Evolutionary conservation across 495 filamentous ascomycete species (phyloP).

Genomic region (Wilcoxina mikolae): DNA sequence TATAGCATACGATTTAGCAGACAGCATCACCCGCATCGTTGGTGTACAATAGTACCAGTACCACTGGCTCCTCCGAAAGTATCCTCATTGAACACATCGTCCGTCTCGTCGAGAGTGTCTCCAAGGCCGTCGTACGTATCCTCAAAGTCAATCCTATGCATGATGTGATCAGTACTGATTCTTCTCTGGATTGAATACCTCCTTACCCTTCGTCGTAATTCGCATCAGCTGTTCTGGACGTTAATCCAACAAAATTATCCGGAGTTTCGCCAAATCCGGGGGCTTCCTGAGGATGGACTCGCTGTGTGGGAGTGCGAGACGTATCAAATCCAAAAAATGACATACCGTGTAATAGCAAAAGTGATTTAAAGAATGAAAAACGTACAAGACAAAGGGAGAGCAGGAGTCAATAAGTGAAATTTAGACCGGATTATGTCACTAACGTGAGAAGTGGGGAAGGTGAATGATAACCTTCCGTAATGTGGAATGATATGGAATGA

Average conservation of each 20-base stretch:
- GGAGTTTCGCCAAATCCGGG: conserved; percentile 69
- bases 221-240: conserved; percentile 31
- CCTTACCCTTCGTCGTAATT: conserved; percentile 62
- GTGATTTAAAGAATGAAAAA: no score
- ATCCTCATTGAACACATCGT: conserved; percentile 93
- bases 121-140: conserved; percentile 96
- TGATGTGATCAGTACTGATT: background rate
- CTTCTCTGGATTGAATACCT: background rate
- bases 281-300: conserved; percentile 37
- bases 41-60: conserved; percentile 26
- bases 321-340: conserved; percentile 83
- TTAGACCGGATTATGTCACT: no score
- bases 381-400: no score
- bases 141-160: conserved; percentile 68
- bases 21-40: no score
- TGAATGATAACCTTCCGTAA: no score
- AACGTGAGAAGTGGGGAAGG: no score
- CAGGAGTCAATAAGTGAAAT: no score
- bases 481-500: no score
- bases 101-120: conserved; percentile 78
- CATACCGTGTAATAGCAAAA: conserved; percentile 34
- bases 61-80: conserved; percentile 61
- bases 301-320: conserved; percentile 43
- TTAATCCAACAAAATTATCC: conserved; percentile 79
- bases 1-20: no score